A percentile compares a stretch with the other conserved stretches of the same genome.
These are phyloP conservation scores for Yamadazyma sp. DNA, from an alignment of 805 yeast species.

Conservation along the genomic window DNA sequence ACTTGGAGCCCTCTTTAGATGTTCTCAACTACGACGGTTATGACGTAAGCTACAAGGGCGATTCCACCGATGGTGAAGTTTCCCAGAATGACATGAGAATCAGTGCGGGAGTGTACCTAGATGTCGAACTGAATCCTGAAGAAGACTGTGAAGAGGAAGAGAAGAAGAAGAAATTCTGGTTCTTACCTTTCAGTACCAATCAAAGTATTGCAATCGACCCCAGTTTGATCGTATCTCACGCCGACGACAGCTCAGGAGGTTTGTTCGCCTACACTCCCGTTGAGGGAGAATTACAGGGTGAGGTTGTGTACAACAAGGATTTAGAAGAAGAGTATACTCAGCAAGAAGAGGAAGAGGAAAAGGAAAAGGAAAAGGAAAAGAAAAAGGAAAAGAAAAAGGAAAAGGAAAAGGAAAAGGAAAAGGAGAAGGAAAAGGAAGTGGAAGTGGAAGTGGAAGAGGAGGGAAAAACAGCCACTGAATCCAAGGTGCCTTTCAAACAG, in stretches of 20 bases:
- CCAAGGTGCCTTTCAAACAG: slow-evolving; percentile 5
- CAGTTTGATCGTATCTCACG: slow-evolving; percentile 12
- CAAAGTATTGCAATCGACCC: slow-evolving; percentile 10
- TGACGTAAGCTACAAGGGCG: slow-evolving; percentile 3
- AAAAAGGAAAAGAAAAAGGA: neutral
- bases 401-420: neutral
- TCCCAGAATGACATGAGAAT: slow-evolving; percentile 10
- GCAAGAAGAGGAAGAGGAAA: neutral
- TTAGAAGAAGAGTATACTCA: neutral
- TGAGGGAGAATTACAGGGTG: slow-evolving; percentile 8
- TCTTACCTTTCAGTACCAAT: slow-evolving; percentile 16
- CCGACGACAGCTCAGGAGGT: slow-evolving; percentile 5
- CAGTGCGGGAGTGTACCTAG: slow-evolving; percentile 22
- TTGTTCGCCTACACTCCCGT: slow-evolving; percentile 7
- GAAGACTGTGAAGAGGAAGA: slow-evolving; percentile 14
- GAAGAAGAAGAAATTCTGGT: slow-evolving; percentile 20
- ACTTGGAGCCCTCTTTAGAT: slow-evolving; percentile 1
- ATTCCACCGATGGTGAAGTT: slow-evolving; percentile 2
- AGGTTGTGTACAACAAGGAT: neutral
- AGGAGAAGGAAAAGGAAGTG: neutral
- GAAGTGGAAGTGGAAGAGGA: neutral
- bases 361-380: neutral
- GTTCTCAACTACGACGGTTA: slow-evolving; percentile 5
- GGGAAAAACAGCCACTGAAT: neutral
- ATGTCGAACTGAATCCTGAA: slow-evolving; percentile 11